Evolutionary conservation across 2,329 filamentous ascomycete species (phyloP).

Genomic region (Cercospora sp.): DNA sequence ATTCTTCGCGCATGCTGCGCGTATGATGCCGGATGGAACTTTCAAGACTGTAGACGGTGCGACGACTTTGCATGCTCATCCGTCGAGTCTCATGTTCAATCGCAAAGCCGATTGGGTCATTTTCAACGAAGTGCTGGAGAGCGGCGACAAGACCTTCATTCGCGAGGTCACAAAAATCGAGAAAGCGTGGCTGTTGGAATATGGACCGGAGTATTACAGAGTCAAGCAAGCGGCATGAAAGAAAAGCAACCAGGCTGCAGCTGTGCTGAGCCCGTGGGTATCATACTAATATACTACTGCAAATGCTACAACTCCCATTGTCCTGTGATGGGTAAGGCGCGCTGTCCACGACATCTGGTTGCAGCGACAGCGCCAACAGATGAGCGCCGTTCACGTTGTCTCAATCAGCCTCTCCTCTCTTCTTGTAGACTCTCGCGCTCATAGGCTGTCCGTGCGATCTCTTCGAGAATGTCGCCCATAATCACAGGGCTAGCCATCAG

Average conservation of each 20-base stretch:
- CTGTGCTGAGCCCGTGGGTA: not conserved
- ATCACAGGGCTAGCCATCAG: constrained; percentile 92
- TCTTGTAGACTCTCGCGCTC: not conserved
- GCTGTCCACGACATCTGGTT: not conserved
- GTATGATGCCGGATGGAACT: constrained; percentile 89
- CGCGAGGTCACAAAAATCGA: constrained; percentile 91
- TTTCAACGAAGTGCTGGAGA: constrained; percentile 92
- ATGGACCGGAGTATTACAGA: constrained; percentile 80
- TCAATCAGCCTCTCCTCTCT: not conserved
- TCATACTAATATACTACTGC: constrained; percentile 5
- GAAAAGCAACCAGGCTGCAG: constrained; percentile 2
- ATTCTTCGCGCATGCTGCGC: constrained; percentile 89
- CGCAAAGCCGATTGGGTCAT: constrained; percentile 95
- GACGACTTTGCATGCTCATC: constrained; percentile 80
- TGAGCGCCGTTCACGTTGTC: not conserved
- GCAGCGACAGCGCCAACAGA: not conserved
- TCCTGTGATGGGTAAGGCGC: not conserved
- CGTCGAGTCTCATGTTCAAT: constrained; percentile 92
- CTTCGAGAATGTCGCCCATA: constrained; percentile 91
- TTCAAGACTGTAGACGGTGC: constrained; percentile 83
- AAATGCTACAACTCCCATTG: not conserved
- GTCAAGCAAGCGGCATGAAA: constrained; percentile 42
- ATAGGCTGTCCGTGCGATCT: constrained; percentile 68
- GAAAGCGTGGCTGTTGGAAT: constrained; percentile 87
- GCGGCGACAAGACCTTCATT: constrained; percentile 83